These are phyloP conservation scores for Plasmodium reichenowi DNA, from an alignment of 169 alveolate species.

Conservation along the genomic window DNA sequence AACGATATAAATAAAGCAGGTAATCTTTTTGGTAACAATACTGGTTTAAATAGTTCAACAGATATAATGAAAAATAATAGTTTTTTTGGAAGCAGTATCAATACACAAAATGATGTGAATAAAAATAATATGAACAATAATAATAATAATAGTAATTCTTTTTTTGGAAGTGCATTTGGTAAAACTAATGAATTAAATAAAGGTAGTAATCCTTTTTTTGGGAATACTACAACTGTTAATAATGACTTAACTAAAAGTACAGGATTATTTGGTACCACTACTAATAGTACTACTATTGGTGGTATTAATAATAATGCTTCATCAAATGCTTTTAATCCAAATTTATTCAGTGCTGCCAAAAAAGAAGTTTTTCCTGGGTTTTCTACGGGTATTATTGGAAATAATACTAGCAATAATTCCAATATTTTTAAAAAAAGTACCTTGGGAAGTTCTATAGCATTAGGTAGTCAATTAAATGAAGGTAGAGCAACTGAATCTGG, in stretches of 20 bases:
- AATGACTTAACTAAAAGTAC: no score
- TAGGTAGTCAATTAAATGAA: conserved; percentile 74
- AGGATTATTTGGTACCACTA: no score
- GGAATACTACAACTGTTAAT: conserved; percentile 1
- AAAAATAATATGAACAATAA: conserved; percentile 11
- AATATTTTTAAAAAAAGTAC: conserved; percentile 70
- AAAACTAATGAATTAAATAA: conserved; percentile 33
- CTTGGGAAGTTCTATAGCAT: conserved; percentile 72
- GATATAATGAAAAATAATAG: conserved; percentile 13
- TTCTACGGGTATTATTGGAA: conserved; percentile 37
- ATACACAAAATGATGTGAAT: conserved; percentile 24
- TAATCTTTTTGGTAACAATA: background rate
- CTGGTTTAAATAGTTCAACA: conserved; percentile 8
- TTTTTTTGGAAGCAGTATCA: conserved; percentile 11
- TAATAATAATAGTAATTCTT: conserved; percentile 35
- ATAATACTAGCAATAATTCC: conserved; percentile 39
- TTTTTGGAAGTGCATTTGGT: conserved; percentile 12
- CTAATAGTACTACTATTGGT: conserved; percentile 2
- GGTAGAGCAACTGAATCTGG: conserved; percentile 65
- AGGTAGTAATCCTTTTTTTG: conserved; percentile 40
- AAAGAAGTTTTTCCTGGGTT: conserved; percentile 74
- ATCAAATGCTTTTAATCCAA: conserved; percentile 51
- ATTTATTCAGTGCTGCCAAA: conserved; percentile 73
- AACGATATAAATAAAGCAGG: conserved; percentile 10
- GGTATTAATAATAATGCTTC: conserved; percentile 10